Evolutionary conservation across 495 filamentous ascomycete species (phyloP).

Genomic region (Penicillium bovifimosum): DNA sequence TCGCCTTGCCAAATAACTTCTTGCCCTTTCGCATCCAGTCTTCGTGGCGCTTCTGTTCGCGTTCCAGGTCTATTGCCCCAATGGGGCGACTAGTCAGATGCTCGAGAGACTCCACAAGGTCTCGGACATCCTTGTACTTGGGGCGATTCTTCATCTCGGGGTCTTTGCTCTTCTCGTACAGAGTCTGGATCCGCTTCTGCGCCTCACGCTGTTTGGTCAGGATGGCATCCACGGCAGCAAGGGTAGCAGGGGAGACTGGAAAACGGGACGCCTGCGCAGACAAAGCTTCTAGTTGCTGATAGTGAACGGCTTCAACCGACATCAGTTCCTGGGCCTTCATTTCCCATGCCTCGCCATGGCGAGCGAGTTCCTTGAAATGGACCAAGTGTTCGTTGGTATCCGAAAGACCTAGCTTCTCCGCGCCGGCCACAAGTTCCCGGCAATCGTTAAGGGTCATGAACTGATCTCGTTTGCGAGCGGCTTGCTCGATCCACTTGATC

Average conservation of each 20-base stretch:
- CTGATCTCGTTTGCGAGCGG: slow-evolving; percentile 54
- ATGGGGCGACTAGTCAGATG: slow-evolving; percentile 86
- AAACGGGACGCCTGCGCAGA: slow-evolving; percentile 69
- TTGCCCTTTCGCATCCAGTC: slow-evolving; percentile 99
- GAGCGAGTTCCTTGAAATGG: slow-evolving; percentile 68
- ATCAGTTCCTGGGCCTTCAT: slow-evolving; percentile 90
- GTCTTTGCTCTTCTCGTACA: slow-evolving; percentile 72
- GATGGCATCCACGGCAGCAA: slow-evolving; percentile 82
- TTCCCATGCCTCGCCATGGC: slow-evolving; percentile 82
- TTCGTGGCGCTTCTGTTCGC: slow-evolving; percentile 91
- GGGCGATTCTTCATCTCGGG: slow-evolving; percentile 73
- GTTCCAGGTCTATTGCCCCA: slow-evolving; percentile 88
- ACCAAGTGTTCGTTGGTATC: slow-evolving; percentile 70
- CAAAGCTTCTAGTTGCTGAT: slow-evolving; percentile 88
- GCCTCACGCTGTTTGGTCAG: slow-evolving; percentile 95
- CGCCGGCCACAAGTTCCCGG: slow-evolving; percentile 68
- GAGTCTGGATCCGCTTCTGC: slow-evolving; percentile 73
- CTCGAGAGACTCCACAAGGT: slow-evolving; percentile 79
- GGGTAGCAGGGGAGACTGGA: slow-evolving; percentile 75
- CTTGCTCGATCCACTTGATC: slow-evolving; percentile 83
- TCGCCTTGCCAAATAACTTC: slow-evolving; percentile 97
- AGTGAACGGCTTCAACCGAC: slow-evolving; percentile 81
- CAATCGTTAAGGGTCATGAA: slow-evolving; percentile 72
- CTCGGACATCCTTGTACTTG: slow-evolving; percentile 82
- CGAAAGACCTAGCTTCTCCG: slow-evolving; percentile 66